Evolutionary conservation across 1,139 yeast genomes (phyloP), one percentile per base, ranked within the genome.

Genomic region (Hyphopichia fennica): DNA sequence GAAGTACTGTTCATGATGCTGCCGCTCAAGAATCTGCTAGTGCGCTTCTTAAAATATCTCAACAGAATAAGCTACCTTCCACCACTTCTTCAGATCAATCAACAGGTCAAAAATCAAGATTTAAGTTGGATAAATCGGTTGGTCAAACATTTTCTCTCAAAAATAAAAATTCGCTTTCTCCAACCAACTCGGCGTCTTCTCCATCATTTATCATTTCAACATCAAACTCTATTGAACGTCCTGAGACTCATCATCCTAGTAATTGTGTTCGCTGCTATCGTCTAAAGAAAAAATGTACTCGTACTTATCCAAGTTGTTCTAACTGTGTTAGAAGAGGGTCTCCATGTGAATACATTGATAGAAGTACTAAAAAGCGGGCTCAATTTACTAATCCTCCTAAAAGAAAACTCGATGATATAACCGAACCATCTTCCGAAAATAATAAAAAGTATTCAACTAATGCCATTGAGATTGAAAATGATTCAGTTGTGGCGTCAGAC

Each of bases 261-360:
- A 69, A 69, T 56, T 70, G 78, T 47, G 67, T 64, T 37, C 50
- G 77, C 34, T 72, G 78, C 53, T 71, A 72, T 45, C 50, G 73
- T 29, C 56, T 71, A 42, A 72, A 72, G 60, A 72, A 72, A 49
- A 71, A 70, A 47, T 72, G 77, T 43, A 61, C 65, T 42, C 53
- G 75, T 40, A 63, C 61, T 32, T 63, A 63, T 44, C 77, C 77
- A 2, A 56, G 51, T 39, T 72, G 78, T 45, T 49, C 59, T 22
- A 65, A 68, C 47, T 72, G 78, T 48, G 42, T 41, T 18, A 65
- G 63, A 43, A 59, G 73, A 1, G 63, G 67, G 1, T 53, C 69
- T 29, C 63, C 54, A 28, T 72, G 78, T 49, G 72, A 66, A 45
- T 72, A 72, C 46, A 60, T 67, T 9, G 57, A 62, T 30, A 47